Base-by-base conservation (phyloP, 75 land plant species). In the Picea sitchensis region DNA sequence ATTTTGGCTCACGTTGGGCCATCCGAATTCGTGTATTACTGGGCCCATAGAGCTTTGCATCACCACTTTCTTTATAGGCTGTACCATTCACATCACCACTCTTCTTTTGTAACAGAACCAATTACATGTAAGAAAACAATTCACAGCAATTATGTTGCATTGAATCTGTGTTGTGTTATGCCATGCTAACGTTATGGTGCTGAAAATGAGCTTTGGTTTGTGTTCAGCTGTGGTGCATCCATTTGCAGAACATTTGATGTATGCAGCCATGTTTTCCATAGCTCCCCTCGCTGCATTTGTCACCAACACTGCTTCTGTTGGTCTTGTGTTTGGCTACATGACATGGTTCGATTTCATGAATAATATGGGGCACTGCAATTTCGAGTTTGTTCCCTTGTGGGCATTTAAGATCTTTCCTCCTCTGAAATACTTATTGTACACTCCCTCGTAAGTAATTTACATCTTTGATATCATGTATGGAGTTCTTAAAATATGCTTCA, bases 281-380 rank as follows among this genome's bases (percentile, higher is more conserved):
- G 90, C 92, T 14, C 56, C 84, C 12, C 0, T 89, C 11, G 80
- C 85, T 9, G 72, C 79, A 0, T 26, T 78, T 18, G 18, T 81
- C 59, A 86, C 87, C 0, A 83, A 88, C 26, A 89, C 87, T 7
- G 76, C 75, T 13, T 93, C 92, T 7, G 59, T 90, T 13, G 81
- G 67, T 31, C 69, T 88, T 3, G n/a, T 88, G 21, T 78, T 74
- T 71, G 78, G 59, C 64, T 95, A 98, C 81, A 72, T 87, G 18
- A 74, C 86, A 0, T 95, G 88, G 86, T 90, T 98, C 31, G 99
- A 98, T 76, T 85, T 92, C 86, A 90, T 98, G 96, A 98, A 98
- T 86, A 83, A 89, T 76, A 78, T 96, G 94, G 99, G 99, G 2
- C 99, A 98, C 79, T 98, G 98, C 87, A 98, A 98, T 84, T 95